Evolutionary conservation across 106 monocot species (phyloP).

Genomic region (Allium cepa): DNA sequence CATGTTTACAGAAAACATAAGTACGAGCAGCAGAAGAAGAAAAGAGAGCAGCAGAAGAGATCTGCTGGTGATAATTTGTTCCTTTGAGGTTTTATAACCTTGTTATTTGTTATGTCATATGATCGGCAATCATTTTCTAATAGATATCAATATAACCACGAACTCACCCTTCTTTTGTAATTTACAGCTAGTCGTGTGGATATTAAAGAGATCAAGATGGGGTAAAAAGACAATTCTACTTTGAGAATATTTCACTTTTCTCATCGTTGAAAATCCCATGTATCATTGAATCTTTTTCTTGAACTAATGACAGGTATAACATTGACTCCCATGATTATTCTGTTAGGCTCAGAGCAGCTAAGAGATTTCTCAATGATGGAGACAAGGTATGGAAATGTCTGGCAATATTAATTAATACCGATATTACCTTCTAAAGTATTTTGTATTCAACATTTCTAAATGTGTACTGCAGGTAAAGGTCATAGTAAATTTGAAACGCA

Average conservation of each 20-base stretch:
- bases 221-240: conserved; percentile 24
- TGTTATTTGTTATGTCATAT: background rate
- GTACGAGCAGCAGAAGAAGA: conserved; percentile 89
- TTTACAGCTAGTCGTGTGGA: conserved; percentile 75
- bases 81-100: conserved; percentile 15
- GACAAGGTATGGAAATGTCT: conserved; percentile 50
- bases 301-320: conserved; percentile 59
- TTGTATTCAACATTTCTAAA: background rate
- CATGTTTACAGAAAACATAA: conserved; percentile 62
- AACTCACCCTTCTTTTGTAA: conserved; percentile 4
- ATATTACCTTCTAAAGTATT: no score
- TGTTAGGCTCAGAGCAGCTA: conserved; percentile 75
- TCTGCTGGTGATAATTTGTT: conserved; percentile 60
- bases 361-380: conserved; percentile 86
- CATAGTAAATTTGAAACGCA: conserved; percentile 74
- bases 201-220: conserved; percentile 96
- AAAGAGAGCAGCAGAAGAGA: conserved; percentile 77
- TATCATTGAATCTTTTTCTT: background rate
- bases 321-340: conserved; percentile 95
- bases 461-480: conserved; percentile 69
- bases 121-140: no score
- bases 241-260: no score
- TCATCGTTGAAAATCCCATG: no score
- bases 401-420: no score
- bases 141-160: background rate